Conservation (phyloP, 176 grass and related monocot species). For the Phoenix dactylifera region DNA sequence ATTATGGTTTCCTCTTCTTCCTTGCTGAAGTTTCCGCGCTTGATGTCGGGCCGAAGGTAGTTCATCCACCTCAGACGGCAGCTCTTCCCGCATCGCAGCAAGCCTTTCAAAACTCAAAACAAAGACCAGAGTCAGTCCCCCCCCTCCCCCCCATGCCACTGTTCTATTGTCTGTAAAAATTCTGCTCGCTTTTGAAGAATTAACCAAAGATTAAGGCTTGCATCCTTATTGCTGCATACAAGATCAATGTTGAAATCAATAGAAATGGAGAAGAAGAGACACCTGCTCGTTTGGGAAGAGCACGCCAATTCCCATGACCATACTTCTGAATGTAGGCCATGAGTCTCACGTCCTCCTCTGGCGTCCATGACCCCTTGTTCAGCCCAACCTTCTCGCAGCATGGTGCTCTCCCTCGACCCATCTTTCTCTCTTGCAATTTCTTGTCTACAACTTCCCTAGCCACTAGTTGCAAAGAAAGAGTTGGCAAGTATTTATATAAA, state of each 20-base stretch:
- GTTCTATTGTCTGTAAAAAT: not conserved
- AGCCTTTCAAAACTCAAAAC: not conserved
- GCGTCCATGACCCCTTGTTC: conserved; percentile 19
- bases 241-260: not conserved
- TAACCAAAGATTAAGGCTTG: too few species aligned
- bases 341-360: conserved; percentile 11
- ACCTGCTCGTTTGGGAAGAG: conserved; percentile 15
- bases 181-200: too few species aligned
- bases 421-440: not conserved
- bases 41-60: conserved; percentile 21
- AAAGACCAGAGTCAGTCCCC: not conserved
- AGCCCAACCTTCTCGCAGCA: conserved; percentile 18
- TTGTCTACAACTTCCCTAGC: too few species aligned
- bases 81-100: conserved; percentile 17
- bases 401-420: conserved; percentile 13
- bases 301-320: conserved; percentile 15
- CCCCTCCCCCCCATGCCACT: not conserved
- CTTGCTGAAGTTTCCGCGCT: conserved; percentile 16
- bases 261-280: not conserved
- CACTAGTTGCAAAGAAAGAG: not conserved
- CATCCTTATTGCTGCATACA: too few species aligned
- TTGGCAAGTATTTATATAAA: not conserved
- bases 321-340: conserved; percentile 16
- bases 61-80: conserved; percentile 18
- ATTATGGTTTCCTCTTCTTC: conserved; percentile 18